Conservation (phyloP, 2,329 filamentous ascomycete genomes). For the Teratosphaeria zuluensis region DNA sequence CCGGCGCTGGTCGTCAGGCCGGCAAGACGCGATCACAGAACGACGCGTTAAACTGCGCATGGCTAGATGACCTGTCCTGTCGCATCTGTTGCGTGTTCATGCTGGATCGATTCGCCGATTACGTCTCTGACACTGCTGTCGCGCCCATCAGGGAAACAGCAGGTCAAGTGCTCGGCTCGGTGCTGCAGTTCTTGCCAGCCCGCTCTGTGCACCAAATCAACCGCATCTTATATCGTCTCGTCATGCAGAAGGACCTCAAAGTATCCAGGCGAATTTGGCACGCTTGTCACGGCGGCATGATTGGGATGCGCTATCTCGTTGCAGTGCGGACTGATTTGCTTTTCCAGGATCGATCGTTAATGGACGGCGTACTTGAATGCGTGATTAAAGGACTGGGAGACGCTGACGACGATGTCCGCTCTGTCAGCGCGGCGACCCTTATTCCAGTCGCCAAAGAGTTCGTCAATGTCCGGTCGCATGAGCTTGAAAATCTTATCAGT, state of each 20-base stretch:
- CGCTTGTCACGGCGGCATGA: slow-evolving; percentile 96
- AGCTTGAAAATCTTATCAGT: slow-evolving; percentile 73
- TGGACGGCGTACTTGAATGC: slow-evolving; percentile 83
- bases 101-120: slow-evolving; percentile 94
- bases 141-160: slow-evolving; percentile 93
- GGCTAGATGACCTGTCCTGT: slow-evolving; percentile 92
- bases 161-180: slow-evolving; percentile 83
- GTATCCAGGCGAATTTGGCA: slow-evolving; percentile 75
- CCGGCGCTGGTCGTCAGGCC: slow-evolving; percentile 68
- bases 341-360: slow-evolving; percentile 70
- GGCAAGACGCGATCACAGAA: slow-evolving; percentile 67
- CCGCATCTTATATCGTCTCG: slow-evolving; percentile 72
- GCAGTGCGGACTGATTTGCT: slow-evolving; percentile 89
- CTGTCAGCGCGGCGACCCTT: slow-evolving; percentile 92
- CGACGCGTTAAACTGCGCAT: slow-evolving; percentile 66
- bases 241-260: slow-evolving; percentile 77
- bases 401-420: slow-evolving; percentile 87
- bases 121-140: slow-evolving; percentile 93
- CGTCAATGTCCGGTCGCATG: slow-evolving; percentile 68
- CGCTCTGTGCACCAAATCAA: slow-evolving; percentile 78
- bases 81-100: slow-evolving; percentile 92
- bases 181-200: slow-evolving; percentile 72
- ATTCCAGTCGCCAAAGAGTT: slow-evolving; percentile 96
- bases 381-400: slow-evolving; percentile 94
- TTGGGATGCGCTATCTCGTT: slow-evolving; percentile 87